Evolutionary conservation across 352 stramenopile species (phyloP).

Genomic region (Globisporangium megalacanthum): DNA sequence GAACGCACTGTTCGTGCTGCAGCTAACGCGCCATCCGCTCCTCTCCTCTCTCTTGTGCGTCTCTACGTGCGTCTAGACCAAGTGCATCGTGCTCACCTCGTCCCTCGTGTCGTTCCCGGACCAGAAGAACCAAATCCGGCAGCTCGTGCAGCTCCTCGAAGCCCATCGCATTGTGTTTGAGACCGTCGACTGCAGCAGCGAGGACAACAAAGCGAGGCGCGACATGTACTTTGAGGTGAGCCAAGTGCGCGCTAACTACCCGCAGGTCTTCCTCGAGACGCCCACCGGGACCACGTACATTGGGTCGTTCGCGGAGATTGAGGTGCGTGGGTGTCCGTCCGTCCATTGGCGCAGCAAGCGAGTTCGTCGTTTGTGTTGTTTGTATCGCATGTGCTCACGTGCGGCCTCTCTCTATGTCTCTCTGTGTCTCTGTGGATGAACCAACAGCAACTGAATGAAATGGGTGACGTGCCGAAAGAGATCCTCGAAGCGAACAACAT

Average conservation of each 20-base stretch:
- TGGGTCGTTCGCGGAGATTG: conserved; percentile 76
- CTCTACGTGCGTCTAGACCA: conserved; percentile 8
- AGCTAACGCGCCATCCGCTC: background rate
- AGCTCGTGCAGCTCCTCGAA: conserved; percentile 64
- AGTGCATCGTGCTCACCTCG: conserved; percentile 68
- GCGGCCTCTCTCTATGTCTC: background rate
- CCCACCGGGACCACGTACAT: conserved; percentile 51
- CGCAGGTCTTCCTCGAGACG: conserved; percentile 73
- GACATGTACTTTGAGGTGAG: conserved; percentile 77
- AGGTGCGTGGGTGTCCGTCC: conserved; percentile 25
- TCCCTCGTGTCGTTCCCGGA: conserved; percentile 71
- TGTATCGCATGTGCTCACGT: background rate
- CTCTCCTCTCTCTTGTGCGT: background rate
- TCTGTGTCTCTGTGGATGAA: background rate
- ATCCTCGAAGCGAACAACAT: conserved; percentile 78
- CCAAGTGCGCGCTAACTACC: conserved; percentile 79
- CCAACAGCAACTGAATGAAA: conserved; percentile 71
- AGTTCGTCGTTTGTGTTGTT: too few relatives aligned
- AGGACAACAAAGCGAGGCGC: conserved; percentile 70
- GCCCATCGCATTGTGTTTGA: conserved; percentile 68
- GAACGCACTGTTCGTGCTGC: background rate
- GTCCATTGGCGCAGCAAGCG: too few relatives aligned
- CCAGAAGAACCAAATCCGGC: conserved; percentile 73
- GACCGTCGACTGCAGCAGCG: conserved; percentile 75
- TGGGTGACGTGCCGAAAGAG: conserved; percentile 72